Evolutionary conservation across 306 rosid species (phyloP).

Genomic region (Calophaca sinica): DNA sequence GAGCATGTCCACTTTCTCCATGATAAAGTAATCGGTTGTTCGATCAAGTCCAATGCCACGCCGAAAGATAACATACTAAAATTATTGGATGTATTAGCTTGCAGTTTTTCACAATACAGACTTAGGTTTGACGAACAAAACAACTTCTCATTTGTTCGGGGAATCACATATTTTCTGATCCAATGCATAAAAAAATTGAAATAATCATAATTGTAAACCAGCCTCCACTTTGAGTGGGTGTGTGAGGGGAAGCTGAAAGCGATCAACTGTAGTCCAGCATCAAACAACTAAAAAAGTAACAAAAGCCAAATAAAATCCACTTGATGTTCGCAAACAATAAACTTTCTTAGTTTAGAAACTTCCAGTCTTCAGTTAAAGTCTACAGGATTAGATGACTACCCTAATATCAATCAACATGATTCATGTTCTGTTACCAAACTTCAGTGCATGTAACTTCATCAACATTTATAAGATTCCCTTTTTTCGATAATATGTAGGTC

Average conservation of each 20-base stretch:
- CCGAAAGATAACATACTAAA: conserved; percentile 85
- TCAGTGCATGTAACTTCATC: too few species aligned
- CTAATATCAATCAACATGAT: too few species aligned
- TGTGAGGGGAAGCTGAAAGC: not conserved
- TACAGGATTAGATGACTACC: too few species aligned
- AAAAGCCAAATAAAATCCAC: conserved; percentile 7
- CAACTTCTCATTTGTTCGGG: conserved; percentile 13
- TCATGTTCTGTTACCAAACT: too few species aligned
- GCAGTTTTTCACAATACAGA: conserved; percentile 30
- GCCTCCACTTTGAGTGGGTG: not conserved
- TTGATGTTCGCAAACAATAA: not conserved
- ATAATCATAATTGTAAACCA: conserved; percentile 19
- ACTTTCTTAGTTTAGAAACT: too few species aligned
- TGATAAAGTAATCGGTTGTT: conserved; percentile 80
- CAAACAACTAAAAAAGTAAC: not conserved
- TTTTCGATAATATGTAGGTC: too few species aligned
- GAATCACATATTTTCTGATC: conserved; percentile 12
- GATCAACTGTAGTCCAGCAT: too few species aligned
- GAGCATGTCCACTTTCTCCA: conserved; percentile 95
- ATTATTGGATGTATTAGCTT: conserved; percentile 54
- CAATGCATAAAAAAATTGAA: not conserved
- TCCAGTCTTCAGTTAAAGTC: too few species aligned
- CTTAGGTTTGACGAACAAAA: conserved; percentile 29
- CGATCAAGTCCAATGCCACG: conserved; percentile 90
- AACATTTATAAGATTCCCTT: too few species aligned